These are phyloP conservation scores for Cladosporium velox DNA, from an alignment of 2,329 filamentous ascomycete genomes.

Conservation along the genomic window DNA sequence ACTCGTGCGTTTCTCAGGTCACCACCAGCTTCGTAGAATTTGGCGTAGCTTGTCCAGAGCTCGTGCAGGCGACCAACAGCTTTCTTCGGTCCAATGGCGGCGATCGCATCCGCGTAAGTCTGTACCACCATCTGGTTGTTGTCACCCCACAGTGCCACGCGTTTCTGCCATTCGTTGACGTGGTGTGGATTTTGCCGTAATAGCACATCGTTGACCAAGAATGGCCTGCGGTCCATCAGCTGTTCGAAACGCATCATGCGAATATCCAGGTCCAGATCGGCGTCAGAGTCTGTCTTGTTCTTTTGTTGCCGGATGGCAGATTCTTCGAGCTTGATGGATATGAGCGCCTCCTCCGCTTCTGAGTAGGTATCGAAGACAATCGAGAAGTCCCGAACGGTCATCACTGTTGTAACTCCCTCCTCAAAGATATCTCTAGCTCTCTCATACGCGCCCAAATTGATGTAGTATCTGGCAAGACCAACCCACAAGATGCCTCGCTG, in stretches of 20 bases:
- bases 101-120: constrained; percentile 92
- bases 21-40: constrained; percentile 88
- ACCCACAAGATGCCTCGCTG: constrained; percentile 95
- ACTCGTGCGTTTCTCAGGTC: constrained; percentile 82
- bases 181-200: constrained; percentile 95
- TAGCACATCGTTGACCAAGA: constrained; percentile 93
- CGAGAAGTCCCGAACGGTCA: constrained; percentile 97
- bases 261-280: constrained; percentile 92
- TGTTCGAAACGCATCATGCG: constrained; percentile 98
- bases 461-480: constrained; percentile 94
- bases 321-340: constrained; percentile 85
- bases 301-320: constrained; percentile 79
- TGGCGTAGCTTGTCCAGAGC: constrained; percentile 94
- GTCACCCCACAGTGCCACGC: constrained; percentile 91
- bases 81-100: constrained; percentile 90
- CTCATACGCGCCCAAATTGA: constrained; percentile 88
- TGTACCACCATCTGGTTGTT: constrained; percentile 90
- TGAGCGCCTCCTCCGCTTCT: constrained; percentile 96
- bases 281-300: constrained; percentile 73
- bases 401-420: constrained; percentile 94
- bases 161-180: constrained; percentile 95
- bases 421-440: constrained; percentile 91
- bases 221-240: constrained; percentile 93
- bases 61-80: constrained; percentile 91
- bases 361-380: constrained; percentile 94